Base-by-base conservation (phyloP, 495 filamentous ascomycete genomes). In the Apodospora peruviana region DNA sequence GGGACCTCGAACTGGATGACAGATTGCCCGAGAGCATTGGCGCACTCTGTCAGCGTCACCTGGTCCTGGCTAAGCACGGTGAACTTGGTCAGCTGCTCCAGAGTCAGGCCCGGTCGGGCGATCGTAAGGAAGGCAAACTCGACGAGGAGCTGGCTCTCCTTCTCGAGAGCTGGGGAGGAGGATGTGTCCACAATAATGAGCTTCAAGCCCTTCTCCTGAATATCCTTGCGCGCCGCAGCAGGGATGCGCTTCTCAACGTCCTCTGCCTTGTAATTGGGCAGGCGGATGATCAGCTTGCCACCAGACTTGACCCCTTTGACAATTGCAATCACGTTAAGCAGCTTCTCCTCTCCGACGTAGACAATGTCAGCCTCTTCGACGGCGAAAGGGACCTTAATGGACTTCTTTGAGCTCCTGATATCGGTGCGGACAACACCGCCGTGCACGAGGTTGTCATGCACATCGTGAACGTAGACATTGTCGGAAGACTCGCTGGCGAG, bases 181-280 rank as follows among this genome's bases (percentile, higher is more conserved):
- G 78, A 69, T 2, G 86, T 74, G 57, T 97, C 90, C 2, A 97
- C 62, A 25, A 91, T 65, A 48, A 82, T 84, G 40, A 98, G 71
- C 47, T 84, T 65, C 35, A 90, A 66, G 2, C 73, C 75, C 60
- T 85, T 89, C 50, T 79, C 68, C 27, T 81, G 79, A 41, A 97
- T 67, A 20, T 74, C 76, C 53, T 85, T 85, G 48, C 81, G 80
- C 40, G 90, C 78, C 17, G 65, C 50, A 14, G 74, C 72, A 2
- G 88, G 81, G 24, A 98, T 75, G 59, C 85, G 90, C 76, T 91
- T 95, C 69, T 96, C 94, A 3, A 91, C 62, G 24, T 96, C 91
- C 22, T 91, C 91, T 40, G 87, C 81, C 67, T 91, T 94, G 51
- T 86, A 76, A 44, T 81, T 85, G 10, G 88, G 79, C 16, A 88